Base-by-base conservation (phyloP, 139 green algal species). In the Micromonas commoda region DNA sequence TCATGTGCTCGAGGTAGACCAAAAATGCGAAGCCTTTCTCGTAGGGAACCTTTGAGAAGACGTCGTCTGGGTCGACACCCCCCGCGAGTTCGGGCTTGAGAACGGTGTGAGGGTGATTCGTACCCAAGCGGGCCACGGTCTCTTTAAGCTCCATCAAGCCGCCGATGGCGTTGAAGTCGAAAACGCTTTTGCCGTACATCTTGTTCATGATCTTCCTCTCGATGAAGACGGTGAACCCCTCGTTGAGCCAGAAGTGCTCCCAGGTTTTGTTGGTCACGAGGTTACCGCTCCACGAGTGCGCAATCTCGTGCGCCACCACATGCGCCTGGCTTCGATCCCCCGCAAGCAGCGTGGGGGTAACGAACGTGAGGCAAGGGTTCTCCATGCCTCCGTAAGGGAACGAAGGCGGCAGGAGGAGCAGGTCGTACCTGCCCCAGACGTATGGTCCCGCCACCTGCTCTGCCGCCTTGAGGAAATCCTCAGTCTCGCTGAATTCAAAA, bases 351-450 rank as follows among this genome's bases (percentile, higher is more conserved):
- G 94, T 97, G 64, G 93, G 93, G 0, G 93, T 97, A 2, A 95
- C 86, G 85, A 96, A 96, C 2, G 90, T 96, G 16, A 96, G 82
- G 80, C 85, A 92, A 2, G 91, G 90, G 81, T 97, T 97, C 84
- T 97, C 92, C 92, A 96, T 96, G 64, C 91, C 89, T 16, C 88
- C 90, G 71, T 93, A 96, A 0, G 91, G 91, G 81, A 97, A 97
- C 33, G 78, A 89, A 34, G 93, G 92, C 20, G 93, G 93, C 79
- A 98, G 86, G 66, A 98, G 77, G 57, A 98, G 87, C 78, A 98
- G 80, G 87, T 98, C 92, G 77, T 97, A 98, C 0, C 86, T 67
- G 0, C 91, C 92, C 93, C 93, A 98, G 60, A 91, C 86, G 81
- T 98, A 98, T 5, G 86, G 79, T 1, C 94, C 93, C 0, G 94